Evolutionary conservation across 2,329 filamentous ascomycete species (phyloP).

Genomic region (Teratosphaeria gauchensis): DNA sequence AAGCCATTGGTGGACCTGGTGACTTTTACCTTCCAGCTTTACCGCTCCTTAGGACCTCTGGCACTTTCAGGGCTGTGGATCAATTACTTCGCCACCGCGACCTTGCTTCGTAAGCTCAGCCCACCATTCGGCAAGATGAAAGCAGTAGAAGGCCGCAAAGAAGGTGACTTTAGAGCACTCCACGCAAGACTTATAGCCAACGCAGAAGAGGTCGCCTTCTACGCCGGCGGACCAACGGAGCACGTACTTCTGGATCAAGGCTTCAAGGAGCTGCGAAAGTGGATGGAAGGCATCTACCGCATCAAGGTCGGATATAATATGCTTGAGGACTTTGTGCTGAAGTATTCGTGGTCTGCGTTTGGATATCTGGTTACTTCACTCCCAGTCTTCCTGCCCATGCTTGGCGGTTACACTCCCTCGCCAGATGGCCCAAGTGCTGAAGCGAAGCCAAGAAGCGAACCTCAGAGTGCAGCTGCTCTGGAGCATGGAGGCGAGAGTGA

Average conservation of each 20-base stretch:
- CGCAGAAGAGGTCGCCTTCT: conserved; percentile 95
- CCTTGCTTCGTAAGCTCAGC: conserved; percentile 75
- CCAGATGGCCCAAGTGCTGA: neutral
- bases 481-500: conserved; percentile 8
- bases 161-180: conserved; percentile 86
- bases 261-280: conserved; percentile 83
- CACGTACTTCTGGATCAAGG: conserved; percentile 84
- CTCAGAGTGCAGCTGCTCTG: neutral
- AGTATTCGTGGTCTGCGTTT: conserved; percentile 98
- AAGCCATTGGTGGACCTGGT: conserved; percentile 95
- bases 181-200: conserved; percentile 92
- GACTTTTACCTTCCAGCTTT: conserved; percentile 97
- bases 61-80: conserved; percentile 77
- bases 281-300: conserved; percentile 98
- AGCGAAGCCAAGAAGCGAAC: neutral
- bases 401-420: conserved; percentile 57
- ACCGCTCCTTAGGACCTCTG: conserved; percentile 78
- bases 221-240: conserved; percentile 90
- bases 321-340: conserved; percentile 93
- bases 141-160: conserved; percentile 86
- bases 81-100: conserved; percentile 92
- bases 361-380: conserved; percentile 89
- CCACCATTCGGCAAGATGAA: conserved; percentile 96
- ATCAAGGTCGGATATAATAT: conserved; percentile 98
- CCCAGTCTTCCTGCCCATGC: conserved; percentile 86